Percentiles rank a stretch among this genome's conserved stretches.
phyloP scores from a whole-genome alignment of 2,329 filamentous ascomycete genomes.

The Pseudogymnoascus sp. region DNA sequence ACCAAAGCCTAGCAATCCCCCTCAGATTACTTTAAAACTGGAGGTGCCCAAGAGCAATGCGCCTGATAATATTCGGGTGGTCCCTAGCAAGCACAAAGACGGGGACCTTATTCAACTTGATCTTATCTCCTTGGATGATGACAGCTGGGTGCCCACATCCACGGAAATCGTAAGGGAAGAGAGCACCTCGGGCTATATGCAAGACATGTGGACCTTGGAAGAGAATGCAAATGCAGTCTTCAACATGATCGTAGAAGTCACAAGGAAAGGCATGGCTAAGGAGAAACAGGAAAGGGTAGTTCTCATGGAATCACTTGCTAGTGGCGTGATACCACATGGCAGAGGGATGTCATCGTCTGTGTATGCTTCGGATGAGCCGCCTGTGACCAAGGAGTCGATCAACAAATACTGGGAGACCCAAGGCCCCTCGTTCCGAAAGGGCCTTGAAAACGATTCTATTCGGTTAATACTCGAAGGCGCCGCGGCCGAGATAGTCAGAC shows the following conservation, averaged over 20 bases:
- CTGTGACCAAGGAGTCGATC: neutral
- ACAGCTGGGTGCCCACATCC: neutral
- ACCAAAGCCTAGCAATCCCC: neutral
- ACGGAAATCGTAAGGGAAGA: neutral
- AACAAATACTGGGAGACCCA: neutral
- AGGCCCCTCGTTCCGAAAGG: neutral
- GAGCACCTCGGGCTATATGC: neutral
- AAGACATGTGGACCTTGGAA: constrained; percentile 4
- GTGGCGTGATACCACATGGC: neutral
- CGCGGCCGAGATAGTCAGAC: neutral
- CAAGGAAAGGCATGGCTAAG: neutral
- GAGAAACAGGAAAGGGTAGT: neutral
- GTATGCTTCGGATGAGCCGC: neutral
- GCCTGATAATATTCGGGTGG: neutral
- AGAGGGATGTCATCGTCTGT: neutral
- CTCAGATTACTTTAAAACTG: neutral
- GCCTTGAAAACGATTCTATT: neutral
- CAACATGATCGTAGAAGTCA: neutral
- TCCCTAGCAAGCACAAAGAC: neutral
- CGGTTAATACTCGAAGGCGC: neutral
- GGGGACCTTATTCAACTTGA: neutral
- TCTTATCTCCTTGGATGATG: neutral
- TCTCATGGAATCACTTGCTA: neutral
- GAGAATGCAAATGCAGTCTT: neutral
- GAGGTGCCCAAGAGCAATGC: neutral